phyloP scores from a whole-genome alignment of 2,329 filamentous ascomycete genomes.

The Xylaria polymorpha region DNA sequence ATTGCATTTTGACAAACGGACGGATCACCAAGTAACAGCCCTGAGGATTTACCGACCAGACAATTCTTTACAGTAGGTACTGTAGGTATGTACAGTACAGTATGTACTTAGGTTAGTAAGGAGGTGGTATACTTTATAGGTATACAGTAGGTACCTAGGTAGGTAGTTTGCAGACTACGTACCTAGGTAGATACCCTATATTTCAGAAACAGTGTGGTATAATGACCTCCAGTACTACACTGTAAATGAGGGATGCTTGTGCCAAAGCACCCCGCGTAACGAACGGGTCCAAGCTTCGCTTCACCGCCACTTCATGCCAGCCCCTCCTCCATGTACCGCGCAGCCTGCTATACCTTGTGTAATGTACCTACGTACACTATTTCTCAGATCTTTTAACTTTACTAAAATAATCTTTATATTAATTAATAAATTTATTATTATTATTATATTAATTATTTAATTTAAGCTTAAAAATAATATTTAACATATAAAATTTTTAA shows the following conservation, averaged over 20 bases:
- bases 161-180: neutral
- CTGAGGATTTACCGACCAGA: neutral
- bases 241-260: conserved; percentile 10
- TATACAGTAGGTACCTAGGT: too few species aligned
- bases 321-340: conserved; percentile 27
- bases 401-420: too few species aligned
- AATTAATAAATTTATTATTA: too few species aligned
- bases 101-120: too few species aligned
- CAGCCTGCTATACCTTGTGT: conserved; percentile 16
- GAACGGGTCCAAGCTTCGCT: conserved; percentile 44
- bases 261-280: conserved; percentile 42
- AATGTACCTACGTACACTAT: neutral
- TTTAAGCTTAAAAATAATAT: too few species aligned
- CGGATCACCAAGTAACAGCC: neutral
- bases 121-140: too few species aligned
- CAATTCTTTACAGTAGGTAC: neutral
- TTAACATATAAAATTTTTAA: too few species aligned
- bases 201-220: neutral
- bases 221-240: neutral
- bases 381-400: conserved; percentile 43
- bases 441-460: too few species aligned
- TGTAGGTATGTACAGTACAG: too few species aligned
- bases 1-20: neutral
- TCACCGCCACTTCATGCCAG: conserved; percentile 48
- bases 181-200: too few species aligned